Evolutionary conservation across 2,329 filamentous ascomycete genomes (phyloP).

Genomic region (Claviceps monticola): DNA sequence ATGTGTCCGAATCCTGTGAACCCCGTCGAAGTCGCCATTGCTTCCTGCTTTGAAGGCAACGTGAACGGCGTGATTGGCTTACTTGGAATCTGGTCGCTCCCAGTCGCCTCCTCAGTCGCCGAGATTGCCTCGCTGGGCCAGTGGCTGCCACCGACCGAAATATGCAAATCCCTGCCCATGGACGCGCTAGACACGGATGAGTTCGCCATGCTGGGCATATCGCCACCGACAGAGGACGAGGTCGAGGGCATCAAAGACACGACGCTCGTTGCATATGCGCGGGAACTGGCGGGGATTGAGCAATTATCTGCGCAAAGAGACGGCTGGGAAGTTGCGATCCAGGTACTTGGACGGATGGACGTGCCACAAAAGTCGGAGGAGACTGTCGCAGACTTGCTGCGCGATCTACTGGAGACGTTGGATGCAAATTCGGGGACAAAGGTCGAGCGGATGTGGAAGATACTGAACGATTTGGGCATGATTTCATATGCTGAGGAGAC

Average conservation of each 20-base stretch:
- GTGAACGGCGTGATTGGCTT: slow-evolving; percentile 62
- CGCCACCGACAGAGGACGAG: slow-evolving; percentile 42
- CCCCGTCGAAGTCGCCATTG: slow-evolving; percentile 66
- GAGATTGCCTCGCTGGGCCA: slow-evolving; percentile 73
- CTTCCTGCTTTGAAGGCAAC: slow-evolving; percentile 72
- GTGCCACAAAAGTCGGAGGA: slow-evolving; percentile 56
- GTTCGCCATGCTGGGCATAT: slow-evolving; percentile 66
- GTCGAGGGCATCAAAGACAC: slow-evolving; percentile 62
- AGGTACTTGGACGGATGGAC: slow-evolving; percentile 70
- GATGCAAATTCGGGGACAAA: slow-evolving; percentile 54
- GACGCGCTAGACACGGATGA: slow-evolving; percentile 70
- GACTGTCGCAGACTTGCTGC: slow-evolving; percentile 59
- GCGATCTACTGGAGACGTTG: slow-evolving; percentile 45
- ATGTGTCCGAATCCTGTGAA: slow-evolving; percentile 67
- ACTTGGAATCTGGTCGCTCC: slow-evolving; percentile 66
- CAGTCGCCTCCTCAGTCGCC: slow-evolving; percentile 61
- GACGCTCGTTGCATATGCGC: slow-evolving; percentile 63
- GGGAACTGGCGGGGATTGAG: slow-evolving; percentile 45
- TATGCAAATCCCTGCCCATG: slow-evolving; percentile 35
- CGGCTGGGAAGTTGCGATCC: slow-evolving; percentile 83
- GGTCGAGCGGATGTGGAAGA: slow-evolving; percentile 68
- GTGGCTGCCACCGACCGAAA: slow-evolving; percentile 50
- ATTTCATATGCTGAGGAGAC: slow-evolving; percentile 65
- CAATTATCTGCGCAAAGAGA: slow-evolving; percentile 38
- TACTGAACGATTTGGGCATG: slow-evolving; percentile 69